These are phyloP conservation scores for Botrytis elliptica DNA, from an alignment of 2,329 filamentous ascomycete genomes.

Conservation along the genomic window DNA sequence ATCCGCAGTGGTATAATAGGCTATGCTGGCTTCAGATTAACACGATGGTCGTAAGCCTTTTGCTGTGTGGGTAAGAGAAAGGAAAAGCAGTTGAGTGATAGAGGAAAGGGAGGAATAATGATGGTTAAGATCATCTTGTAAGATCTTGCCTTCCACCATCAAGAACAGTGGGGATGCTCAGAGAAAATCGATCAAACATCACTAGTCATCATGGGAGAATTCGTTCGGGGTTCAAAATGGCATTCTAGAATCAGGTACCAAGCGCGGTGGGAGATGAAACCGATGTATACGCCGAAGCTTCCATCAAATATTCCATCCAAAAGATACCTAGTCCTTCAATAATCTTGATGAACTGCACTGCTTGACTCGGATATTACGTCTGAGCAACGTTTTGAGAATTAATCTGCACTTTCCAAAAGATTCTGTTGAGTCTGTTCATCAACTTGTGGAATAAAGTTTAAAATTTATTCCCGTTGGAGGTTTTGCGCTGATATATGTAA, in stretches of 20 bases:
- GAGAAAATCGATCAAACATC: neutral
- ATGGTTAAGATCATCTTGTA: neutral
- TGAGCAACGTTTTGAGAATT: constrained; percentile 2
- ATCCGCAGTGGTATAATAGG: neutral
- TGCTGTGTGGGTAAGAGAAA: neutral
- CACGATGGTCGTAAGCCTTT: neutral
- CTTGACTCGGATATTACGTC: neutral
- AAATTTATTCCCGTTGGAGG: neutral
- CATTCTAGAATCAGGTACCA: constrained; percentile 11
- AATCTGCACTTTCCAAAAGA: constrained; percentile 8
- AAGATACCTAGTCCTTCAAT: neutral
- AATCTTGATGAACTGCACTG: neutral
- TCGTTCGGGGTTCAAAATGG: neutral
- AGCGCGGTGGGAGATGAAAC: neutral
- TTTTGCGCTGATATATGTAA: constrained; percentile 1
- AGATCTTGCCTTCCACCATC: neutral
- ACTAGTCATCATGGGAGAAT: neutral
- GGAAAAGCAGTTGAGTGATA: neutral
- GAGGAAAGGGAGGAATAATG: neutral
- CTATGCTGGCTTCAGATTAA: constrained; percentile 1
- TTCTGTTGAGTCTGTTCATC: neutral
- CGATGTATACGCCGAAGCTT: neutral
- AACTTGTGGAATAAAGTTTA: neutral
- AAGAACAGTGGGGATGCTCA: neutral
- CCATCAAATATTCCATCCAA: neutral